Conservation (phyloP, 2,329 filamentous ascomycete species). For the Bisporella sp. region DNA sequence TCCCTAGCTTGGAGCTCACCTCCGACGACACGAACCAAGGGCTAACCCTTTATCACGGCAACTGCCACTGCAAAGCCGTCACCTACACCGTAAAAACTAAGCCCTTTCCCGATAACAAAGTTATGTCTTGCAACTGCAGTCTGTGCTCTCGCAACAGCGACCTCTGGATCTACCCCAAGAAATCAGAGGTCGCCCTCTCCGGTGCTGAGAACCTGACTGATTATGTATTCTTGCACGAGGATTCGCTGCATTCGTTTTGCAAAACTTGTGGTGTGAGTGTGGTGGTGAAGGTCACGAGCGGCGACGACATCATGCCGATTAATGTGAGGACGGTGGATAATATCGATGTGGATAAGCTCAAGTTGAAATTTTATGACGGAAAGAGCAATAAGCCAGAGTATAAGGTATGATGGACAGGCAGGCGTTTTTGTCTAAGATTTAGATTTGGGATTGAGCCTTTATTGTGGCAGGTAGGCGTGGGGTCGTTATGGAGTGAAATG, state of each 20-base stretch:
- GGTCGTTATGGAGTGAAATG: too few relatives aligned
- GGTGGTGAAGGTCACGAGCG: slow-evolving; percentile 8
- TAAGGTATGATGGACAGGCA: background rate
- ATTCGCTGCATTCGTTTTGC: slow-evolving; percentile 16
- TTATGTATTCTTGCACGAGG: slow-evolving; percentile 12
- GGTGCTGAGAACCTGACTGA: slow-evolving; percentile 10
- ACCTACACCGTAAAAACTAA: slow-evolving; percentile 10
- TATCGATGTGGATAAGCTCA: background rate
- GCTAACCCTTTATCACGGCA: background rate
- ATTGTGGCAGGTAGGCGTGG: too few relatives aligned
- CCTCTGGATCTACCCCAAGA: slow-evolving; percentile 14
- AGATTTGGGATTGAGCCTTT: background rate
- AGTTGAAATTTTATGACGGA: background rate
- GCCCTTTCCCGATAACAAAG: slow-evolving; percentile 8
- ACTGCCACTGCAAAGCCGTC: background rate
- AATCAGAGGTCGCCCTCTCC: slow-evolving; percentile 3
- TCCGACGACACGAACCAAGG: background rate
- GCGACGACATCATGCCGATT: background rate
- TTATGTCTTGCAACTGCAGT: slow-evolving; percentile 17
- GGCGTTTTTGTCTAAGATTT: background rate
- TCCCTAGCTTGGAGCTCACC: background rate
- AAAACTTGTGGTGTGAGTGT: slow-evolving; percentile 13
- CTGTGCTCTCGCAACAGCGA: slow-evolving; percentile 13
- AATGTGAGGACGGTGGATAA: background rate
- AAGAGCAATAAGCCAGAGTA: background rate